Evolutionary conservation across 345 rosid genomes (phyloP).

Genomic region (Nephelium lappaceum): DNA sequence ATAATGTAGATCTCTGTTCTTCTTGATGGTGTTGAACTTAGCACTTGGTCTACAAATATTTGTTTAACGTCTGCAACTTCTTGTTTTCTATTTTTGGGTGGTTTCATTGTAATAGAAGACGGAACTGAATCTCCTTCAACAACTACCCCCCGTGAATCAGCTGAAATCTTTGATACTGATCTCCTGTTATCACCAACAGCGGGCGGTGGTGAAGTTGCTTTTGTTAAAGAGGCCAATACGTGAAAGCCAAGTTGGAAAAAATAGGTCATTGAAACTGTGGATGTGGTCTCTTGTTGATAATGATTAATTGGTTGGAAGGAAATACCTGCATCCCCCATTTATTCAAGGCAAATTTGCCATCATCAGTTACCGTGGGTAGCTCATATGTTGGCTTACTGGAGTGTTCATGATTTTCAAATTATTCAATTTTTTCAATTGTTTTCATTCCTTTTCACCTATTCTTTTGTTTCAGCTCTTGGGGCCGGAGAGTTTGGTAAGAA

Average conservation of each 20-base stretch:
- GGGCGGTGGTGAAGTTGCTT: constrained; percentile 45
- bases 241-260: constrained; percentile 16
- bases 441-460: neutral
- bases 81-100: constrained; percentile 11
- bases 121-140: constrained; percentile 47
- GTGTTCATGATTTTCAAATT: constrained; percentile 15
- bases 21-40: neutral
- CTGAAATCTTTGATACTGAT: constrained; percentile 53
- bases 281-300: neutral
- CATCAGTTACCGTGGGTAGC: neutral
- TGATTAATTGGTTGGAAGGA: constrained; percentile 10
- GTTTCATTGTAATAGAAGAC: constrained; percentile 43
- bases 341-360: neutral
- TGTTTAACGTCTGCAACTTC: neutral
- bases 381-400: constrained; percentile 8
- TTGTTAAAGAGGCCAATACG: constrained; percentile 46
- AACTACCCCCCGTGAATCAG: constrained; percentile 38
- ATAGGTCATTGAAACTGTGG: neutral
- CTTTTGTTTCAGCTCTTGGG: constrained; percentile 14
- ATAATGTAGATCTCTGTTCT: neutral
- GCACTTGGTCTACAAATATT: neutral
- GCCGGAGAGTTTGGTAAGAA: constrained; percentile 2
- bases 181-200: constrained; percentile 44
- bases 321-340: neutral
- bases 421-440: neutral